A percentile compares a stretch with the other conserved stretches of the same genome.
Conservation (phyloP, 164 flowering plant species). For the Echeveria elegans region DNA sequence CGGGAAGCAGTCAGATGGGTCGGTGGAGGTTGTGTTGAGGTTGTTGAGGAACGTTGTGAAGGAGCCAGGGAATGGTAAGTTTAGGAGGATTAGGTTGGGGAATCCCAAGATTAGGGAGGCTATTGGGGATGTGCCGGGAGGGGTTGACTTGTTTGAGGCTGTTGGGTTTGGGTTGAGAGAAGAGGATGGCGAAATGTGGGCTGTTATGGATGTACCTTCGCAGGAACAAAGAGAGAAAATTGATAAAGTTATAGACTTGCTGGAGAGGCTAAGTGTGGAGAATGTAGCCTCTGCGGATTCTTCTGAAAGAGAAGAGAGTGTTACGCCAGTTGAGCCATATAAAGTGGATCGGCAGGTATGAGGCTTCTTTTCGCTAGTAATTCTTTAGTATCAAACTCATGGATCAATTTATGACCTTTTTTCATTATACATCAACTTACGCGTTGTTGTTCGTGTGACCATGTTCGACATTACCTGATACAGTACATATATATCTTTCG, state of each 20-base stretch:
- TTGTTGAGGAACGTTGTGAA: slow-evolving; percentile 56
- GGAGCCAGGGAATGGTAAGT: slow-evolving; percentile 77
- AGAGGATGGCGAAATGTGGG: slow-evolving; percentile 84
- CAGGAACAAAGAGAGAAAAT: slow-evolving; percentile 30
- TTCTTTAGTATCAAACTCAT: neutral
- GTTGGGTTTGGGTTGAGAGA: slow-evolving; percentile 68
- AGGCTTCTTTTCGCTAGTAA: neutral
- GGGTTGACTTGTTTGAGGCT: slow-evolving; percentile 70
- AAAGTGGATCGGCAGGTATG: slow-evolving; percentile 78
- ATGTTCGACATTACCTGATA: too few relatives aligned
- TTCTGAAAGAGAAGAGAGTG: slow-evolving; percentile 14
- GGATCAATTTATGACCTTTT: neutral
- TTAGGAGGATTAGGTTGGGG: slow-evolving; percentile 70
- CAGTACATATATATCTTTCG: too few relatives aligned
- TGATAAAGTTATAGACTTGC: slow-evolving; percentile 33
- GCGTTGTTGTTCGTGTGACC: too few relatives aligned
- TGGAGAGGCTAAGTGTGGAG: slow-evolving; percentile 32
- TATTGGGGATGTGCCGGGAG: slow-evolving; percentile 60
- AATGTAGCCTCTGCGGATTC: slow-evolving; percentile 19
- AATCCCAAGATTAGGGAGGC: slow-evolving; percentile 87
- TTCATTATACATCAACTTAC: too few relatives aligned
- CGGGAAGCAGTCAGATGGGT: slow-evolving; percentile 49
- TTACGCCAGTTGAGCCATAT: slow-evolving; percentile 28
- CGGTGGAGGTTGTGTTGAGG: slow-evolving; percentile 61
- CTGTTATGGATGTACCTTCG: slow-evolving; percentile 56